phyloP scores from a whole-genome alignment of 768 basidiomycete species.

The Amanita subjunquillea region DNA sequence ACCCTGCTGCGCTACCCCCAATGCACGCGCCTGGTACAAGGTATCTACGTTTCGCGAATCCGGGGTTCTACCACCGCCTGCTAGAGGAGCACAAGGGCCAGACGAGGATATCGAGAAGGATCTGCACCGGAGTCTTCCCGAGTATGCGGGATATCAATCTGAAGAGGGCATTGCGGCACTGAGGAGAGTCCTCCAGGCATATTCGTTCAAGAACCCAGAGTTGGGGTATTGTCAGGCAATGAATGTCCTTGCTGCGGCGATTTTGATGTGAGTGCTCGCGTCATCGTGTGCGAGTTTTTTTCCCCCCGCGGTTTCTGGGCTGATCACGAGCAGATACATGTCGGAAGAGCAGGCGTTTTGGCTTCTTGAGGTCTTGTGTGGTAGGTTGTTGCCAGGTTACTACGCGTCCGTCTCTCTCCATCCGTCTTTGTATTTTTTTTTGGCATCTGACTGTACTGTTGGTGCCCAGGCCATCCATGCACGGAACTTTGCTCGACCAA shows the following conservation, averaged over 20 bases:
- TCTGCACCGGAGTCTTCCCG: constrained; percentile 88
- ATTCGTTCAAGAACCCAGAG: constrained; percentile 91
- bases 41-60: constrained; percentile 81
- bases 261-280: constrained; percentile 58
- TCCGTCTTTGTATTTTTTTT: no score
- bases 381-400: constrained; percentile 93
- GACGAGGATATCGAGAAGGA: constrained; percentile 99
- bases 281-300: not conserved
- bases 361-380: constrained; percentile 91
- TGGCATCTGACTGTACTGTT: no score
- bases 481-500: constrained; percentile 97
- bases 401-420: constrained; percentile 54
- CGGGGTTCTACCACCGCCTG: constrained; percentile 73
- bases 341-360: constrained; percentile 99
- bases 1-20: constrained; percentile 95
- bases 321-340: constrained; percentile 64
- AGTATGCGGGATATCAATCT: constrained; percentile 92
- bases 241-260: constrained; percentile 96
- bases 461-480: constrained; percentile 80
- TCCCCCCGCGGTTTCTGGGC: not conserved
- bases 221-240: constrained; percentile 98
- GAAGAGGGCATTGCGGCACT: constrained; percentile 80
- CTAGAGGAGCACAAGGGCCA: constrained; percentile 70
- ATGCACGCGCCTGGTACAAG: constrained; percentile 94
- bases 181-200: constrained; percentile 87